Evolutionary conservation across 495 filamentous ascomycete species (phyloP).

Genomic region (Diplogelasinospora grovesii): DNA sequence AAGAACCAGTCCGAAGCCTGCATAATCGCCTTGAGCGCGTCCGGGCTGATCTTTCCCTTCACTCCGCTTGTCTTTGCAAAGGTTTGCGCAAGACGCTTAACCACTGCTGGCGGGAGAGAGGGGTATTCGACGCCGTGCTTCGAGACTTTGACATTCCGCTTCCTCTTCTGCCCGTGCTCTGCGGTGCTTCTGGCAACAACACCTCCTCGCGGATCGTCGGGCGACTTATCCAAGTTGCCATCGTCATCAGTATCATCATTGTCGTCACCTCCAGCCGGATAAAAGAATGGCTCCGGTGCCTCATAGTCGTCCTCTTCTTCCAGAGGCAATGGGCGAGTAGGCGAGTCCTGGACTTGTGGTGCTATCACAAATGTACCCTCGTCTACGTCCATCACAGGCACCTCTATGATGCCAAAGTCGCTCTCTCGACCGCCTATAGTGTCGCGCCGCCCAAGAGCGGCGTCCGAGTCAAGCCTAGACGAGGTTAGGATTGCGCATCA

Average conservation of each 20-base stretch:
- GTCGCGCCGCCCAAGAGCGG: slow-evolving; percentile 25
- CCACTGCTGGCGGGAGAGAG: slow-evolving; percentile 59
- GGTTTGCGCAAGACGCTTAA: slow-evolving; percentile 68
- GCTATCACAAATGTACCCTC: slow-evolving; percentile 39
- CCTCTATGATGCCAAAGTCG: slow-evolving; percentile 42
- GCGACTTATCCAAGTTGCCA: slow-evolving; percentile 16
- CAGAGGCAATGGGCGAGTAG: too few species aligned
- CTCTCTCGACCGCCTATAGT: slow-evolving; percentile 33
- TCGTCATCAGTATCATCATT: slow-evolving; percentile 23
- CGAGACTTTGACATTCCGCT: slow-evolving; percentile 57
- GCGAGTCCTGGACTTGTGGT: slow-evolving; percentile 22
- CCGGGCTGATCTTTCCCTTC: slow-evolving; percentile 61
- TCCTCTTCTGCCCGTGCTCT: slow-evolving; percentile 26
- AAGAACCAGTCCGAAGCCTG: slow-evolving; percentile 85
- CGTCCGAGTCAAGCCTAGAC: slow-evolving; percentile 30
- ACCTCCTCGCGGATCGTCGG: too few species aligned
- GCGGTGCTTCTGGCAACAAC: slow-evolving; percentile 13
- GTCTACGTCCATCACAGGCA: slow-evolving; percentile 37
- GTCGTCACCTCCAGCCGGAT: slow-evolving; percentile 13
- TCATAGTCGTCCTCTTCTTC: too few species aligned
- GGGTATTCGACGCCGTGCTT: slow-evolving; percentile 68
- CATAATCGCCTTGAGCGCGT: slow-evolving; percentile 65
- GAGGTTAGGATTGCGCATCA: slow-evolving; percentile 14
- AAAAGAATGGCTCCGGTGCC: slow-evolving; percentile 2
- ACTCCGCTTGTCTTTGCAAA: slow-evolving; percentile 57